These are phyloP conservation scores for Rhytidhysteron rufulum DNA, from an alignment of 2,329 filamentous ascomycete species.

Conservation along the genomic window DNA sequence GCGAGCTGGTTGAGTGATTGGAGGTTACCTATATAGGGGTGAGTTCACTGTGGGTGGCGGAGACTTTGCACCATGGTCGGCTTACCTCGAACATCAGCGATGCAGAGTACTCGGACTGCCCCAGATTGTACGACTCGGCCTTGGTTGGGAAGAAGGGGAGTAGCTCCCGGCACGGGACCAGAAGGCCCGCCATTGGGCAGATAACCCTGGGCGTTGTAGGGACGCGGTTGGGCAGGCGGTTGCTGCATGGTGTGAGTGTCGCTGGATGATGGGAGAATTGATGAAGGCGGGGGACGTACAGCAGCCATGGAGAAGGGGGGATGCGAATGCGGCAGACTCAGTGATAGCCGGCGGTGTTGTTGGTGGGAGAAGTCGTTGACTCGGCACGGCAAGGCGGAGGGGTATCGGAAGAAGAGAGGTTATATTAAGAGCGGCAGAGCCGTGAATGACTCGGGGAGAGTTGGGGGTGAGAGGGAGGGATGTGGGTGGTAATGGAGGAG, in stretches of 20 bases:
- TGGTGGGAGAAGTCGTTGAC: no score
- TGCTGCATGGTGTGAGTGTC: slow-evolving; percentile 36
- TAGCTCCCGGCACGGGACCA: slow-evolving; percentile 41
- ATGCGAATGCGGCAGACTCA: no score
- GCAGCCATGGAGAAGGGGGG: slow-evolving; percentile 12
- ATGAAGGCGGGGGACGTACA: slow-evolving; percentile 8
- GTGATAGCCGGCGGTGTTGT: no score
- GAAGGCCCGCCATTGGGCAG: slow-evolving; percentile 46
- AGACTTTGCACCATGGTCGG: not conserved
- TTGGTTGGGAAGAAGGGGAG: slow-evolving; percentile 50
- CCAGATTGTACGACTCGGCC: slow-evolving; percentile 50
- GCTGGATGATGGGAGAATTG: not conserved
- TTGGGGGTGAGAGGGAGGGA: slow-evolving; percentile 5
- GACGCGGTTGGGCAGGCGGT: slow-evolving; percentile 49
- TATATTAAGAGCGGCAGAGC: not conserved
- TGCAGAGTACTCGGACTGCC: slow-evolving; percentile 47
- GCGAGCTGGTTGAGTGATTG: slow-evolving; percentile 94
- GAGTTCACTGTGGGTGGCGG: slow-evolving; percentile 7
- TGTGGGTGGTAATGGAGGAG: slow-evolving; percentile 3
- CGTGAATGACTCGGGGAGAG: not conserved
- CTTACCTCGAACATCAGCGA: slow-evolving; percentile 51
- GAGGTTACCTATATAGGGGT: slow-evolving; percentile 69
- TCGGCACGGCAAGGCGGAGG: slow-evolving; percentile 4
- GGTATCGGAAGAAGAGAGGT: slow-evolving; percentile 5
- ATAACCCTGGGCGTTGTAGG: slow-evolving; percentile 46